phyloP scores from a whole-genome alignment of 2,329 filamentous ascomycete genomes.

The Gaeumannomyces sp. region DNA sequence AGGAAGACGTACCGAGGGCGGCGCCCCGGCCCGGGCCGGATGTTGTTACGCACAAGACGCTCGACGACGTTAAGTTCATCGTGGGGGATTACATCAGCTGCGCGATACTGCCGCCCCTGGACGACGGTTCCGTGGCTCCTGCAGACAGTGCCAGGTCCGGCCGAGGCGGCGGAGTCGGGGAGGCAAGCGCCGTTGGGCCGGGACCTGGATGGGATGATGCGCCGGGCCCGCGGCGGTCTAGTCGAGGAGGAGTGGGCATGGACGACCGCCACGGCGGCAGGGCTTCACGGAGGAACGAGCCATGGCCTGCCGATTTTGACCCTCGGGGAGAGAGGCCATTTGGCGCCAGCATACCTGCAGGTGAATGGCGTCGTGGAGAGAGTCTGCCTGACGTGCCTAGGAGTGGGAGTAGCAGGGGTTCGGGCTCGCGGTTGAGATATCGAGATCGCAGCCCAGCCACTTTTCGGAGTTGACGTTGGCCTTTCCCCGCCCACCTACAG shows the following conservation, averaged over 20 bases:
- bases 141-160: slow-evolving; percentile 43
- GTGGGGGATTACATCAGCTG: slow-evolving; percentile 85
- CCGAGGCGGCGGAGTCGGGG: slow-evolving; percentile 31
- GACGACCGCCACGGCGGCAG: slow-evolving; percentile 10
- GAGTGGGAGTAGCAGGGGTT: slow-evolving; percentile 37
- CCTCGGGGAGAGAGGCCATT: slow-evolving; percentile 1
- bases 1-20: slow-evolving; percentile 9
- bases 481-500: neutral
- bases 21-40: slow-evolving; percentile 35
- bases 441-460: neutral
- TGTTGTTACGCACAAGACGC: slow-evolving; percentile 61
- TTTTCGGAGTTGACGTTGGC: neutral
- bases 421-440: slow-evolving; percentile 20
- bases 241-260: slow-evolving; percentile 17
- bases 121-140: slow-evolving; percentile 62
- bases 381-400: slow-evolving; percentile 47
- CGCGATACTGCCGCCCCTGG: slow-evolving; percentile 68
- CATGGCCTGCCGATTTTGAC: neutral
- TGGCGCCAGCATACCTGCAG: slow-evolving; percentile 33
- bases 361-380: slow-evolving; percentile 64
- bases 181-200: slow-evolving; percentile 22
- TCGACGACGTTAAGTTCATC: slow-evolving; percentile 73
- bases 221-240: slow-evolving; percentile 15
- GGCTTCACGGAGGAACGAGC: neutral
- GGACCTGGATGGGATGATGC: neutral